These are phyloP conservation scores for Fusarium metavorans DNA, from an alignment of 2,329 filamentous ascomycete species.

Conservation along the genomic window DNA sequence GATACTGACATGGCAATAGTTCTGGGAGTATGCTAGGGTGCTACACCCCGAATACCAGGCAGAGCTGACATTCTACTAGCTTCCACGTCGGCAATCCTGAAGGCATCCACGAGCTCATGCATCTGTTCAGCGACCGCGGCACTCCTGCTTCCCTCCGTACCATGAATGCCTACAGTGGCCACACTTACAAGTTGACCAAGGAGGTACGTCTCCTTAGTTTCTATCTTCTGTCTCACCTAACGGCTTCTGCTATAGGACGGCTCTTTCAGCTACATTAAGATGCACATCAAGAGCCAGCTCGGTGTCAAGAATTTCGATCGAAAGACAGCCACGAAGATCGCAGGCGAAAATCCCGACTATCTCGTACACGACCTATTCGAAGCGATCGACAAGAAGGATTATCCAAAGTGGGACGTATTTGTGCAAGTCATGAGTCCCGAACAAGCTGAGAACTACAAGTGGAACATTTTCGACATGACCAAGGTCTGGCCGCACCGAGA, in stretches of 20 bases:
- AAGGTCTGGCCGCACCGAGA: constrained; percentile 78
- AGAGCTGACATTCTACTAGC: background rate
- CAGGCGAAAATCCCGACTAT: constrained; percentile 71
- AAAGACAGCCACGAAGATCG: constrained; percentile 20
- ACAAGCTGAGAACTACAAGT: constrained; percentile 72
- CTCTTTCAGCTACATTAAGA: constrained; percentile 73
- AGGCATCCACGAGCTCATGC: constrained; percentile 62
- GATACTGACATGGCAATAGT: background rate
- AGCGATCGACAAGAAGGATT: constrained; percentile 70
- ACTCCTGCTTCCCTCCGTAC: constrained; percentile 74
- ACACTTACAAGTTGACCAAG: constrained; percentile 76
- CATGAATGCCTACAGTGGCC: constrained; percentile 76
- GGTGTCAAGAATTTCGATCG: constrained; percentile 66
- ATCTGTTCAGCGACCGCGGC: constrained; percentile 73
- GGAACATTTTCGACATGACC: constrained; percentile 77
- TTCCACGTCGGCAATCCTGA: constrained; percentile 71
- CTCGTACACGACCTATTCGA: constrained; percentile 74
- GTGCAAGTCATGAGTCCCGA: constrained; percentile 74
- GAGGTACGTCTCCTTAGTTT: background rate
- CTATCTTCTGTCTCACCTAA: background rate
- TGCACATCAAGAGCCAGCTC: constrained; percentile 73
- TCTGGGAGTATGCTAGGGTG: background rate
- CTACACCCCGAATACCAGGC: background rate
- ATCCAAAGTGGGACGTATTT: constrained; percentile 73
- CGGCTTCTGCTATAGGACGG: constrained; percentile 57